These are phyloP conservation scores for Rhodofomes roseus DNA, from an alignment of 1,284 basidiomycete genomes.

Conservation along the genomic window DNA sequence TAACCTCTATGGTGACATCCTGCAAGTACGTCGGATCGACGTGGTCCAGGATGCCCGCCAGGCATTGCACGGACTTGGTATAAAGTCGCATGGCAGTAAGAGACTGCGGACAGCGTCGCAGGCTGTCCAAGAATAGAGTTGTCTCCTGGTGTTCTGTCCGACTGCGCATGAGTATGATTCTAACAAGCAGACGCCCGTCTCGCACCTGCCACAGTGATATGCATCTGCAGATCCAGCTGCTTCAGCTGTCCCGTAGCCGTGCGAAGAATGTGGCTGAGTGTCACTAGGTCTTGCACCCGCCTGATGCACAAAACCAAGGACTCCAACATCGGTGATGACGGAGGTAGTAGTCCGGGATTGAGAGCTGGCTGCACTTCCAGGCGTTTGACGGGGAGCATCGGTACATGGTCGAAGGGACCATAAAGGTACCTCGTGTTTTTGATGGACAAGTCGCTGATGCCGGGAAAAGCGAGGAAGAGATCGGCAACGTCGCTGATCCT, in stretches of 20 bases:
- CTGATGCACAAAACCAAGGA: background rate
- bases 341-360: background rate
- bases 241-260: background rate
- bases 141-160: background rate
- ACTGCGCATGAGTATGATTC: background rate
- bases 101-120: background rate
- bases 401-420: background rate
- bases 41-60: background rate
- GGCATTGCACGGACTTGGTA: background rate
- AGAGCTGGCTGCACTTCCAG: background rate
- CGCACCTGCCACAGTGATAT: constrained; percentile 1
- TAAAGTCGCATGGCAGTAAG: background rate
- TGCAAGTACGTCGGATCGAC: background rate
- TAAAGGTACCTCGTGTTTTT: constrained; percentile 1
- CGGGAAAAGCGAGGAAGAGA: background rate
- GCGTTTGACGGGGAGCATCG: background rate
- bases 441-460: constrained; percentile 2
- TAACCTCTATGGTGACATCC: background rate
- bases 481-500: background rate
- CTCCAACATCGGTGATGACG: background rate
- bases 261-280: background rate
- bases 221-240: background rate
- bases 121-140: background rate
- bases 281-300: background rate
- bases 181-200: background rate